A percentile compares a stretch with the other conserved stretches of the same genome.
phyloP scores from a whole-genome alignment of 2,329 filamentous ascomycete species.

The Fusarium agapanthi region DNA sequence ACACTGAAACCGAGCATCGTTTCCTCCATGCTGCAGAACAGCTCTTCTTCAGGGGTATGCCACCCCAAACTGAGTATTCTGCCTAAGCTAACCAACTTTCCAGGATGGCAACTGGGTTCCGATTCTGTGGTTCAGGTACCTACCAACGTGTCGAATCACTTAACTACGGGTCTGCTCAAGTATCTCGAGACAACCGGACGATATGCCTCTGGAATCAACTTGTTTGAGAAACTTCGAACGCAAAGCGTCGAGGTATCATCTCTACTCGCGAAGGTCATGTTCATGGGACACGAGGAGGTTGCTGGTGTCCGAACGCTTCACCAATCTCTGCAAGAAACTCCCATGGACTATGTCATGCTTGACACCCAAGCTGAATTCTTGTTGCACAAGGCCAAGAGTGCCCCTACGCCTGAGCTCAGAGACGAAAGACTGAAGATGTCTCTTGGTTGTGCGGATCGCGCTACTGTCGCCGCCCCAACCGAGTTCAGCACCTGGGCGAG shows the following conservation, averaged over 20 bases:
- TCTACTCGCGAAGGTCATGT: slow-evolving; percentile 86
- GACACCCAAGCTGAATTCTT: slow-evolving; percentile 95
- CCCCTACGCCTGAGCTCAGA: slow-evolving; percentile 62
- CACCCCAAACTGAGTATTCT: neutral
- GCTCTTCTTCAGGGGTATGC: slow-evolving; percentile 87
- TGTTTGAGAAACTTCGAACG: slow-evolving; percentile 93
- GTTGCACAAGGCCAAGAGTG: slow-evolving; percentile 77
- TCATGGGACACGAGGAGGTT: slow-evolving; percentile 98
- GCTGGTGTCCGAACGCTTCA: slow-evolving; percentile 89
- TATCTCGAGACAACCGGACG: slow-evolving; percentile 96
- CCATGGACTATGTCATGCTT: slow-evolving; percentile 97
- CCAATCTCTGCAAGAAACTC: slow-evolving; percentile 86
- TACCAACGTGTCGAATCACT: slow-evolving; percentile 94
- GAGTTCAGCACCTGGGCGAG: slow-evolving; percentile 98
- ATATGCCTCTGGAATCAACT: slow-evolving; percentile 93
- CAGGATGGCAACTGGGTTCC: slow-evolving; percentile 93
- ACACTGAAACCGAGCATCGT: slow-evolving; percentile 96
- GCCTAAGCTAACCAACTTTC: slow-evolving; percentile 32
- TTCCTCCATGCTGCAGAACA: slow-evolving; percentile 95
- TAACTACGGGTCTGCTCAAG: slow-evolving; percentile 90
- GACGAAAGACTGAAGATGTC: slow-evolving; percentile 82
- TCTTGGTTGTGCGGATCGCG: slow-evolving; percentile 90
- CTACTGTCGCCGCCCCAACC: slow-evolving; percentile 92
- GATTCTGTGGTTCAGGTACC: slow-evolving; percentile 98
- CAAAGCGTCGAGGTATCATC: slow-evolving; percentile 95